Evolutionary conservation across 345 rosid genomes (phyloP), one percentile per base, ranked within the genome.

Genomic region (Iberis pinnata): DNA sequence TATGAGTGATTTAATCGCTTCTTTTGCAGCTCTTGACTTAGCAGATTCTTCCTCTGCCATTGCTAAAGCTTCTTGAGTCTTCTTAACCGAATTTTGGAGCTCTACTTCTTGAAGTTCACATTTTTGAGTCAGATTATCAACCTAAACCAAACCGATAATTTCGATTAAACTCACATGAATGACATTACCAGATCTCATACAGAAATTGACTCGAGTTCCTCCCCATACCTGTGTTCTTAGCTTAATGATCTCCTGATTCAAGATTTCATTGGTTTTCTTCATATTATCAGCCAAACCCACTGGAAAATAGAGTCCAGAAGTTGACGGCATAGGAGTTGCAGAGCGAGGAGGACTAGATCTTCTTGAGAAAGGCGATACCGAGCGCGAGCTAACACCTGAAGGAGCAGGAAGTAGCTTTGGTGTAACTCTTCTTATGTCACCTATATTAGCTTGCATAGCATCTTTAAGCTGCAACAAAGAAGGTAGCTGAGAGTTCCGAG

Each of bases 321-420:
- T 82, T 11, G 95, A 81, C 58, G 95, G 97, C 70, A 92, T 78
- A 40, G 97, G 97, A 19, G 97, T 92, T 16, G 94, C 95, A 54
- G 90, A 83, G 58, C 95, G 94, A 12, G 95, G 99, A 24, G 99
- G 97, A 56, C 98, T 92, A 54, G 90, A 78, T 70, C 80, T 88
- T 79, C 95, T 78, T 3, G 97, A 88, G 75, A 92, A 88, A 71
- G 95, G 98, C 9, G 98, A 92, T 44, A 92, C 88, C 0, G 98
- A 85, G 70, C 97, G 69, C 19, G 98, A 92, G 73, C 81, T 88
- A 53, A 80, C 81, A 50, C 84, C 97, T 44, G 97, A 88, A 16
- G 84, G 77, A 33, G 78, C 74, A n/a, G 72, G 77, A 62, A 68
- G 76, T 49, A 88, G 86, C 69, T 78, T 88, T 12, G 97, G 95